Conservation (phyloP, 116 monocot genomes). For the Papilionanthe hybrid region DNA sequence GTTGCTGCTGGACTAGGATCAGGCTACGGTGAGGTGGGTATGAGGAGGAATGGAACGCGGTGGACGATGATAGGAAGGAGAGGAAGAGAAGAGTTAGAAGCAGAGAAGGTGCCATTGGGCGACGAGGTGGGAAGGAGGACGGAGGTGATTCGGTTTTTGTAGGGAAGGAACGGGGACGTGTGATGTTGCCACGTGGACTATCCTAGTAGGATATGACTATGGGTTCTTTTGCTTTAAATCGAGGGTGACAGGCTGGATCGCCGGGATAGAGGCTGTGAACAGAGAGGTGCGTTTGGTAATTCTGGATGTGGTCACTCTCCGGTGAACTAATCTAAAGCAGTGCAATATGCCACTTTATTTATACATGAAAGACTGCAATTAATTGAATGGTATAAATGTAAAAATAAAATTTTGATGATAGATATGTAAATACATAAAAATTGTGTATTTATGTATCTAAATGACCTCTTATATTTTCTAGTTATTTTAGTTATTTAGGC, state of each 20-base stretch:
- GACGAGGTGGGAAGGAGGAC: background rate
- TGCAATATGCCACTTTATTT: no score
- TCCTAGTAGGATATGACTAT: no score
- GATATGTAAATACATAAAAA: no score
- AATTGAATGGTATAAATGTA: no score
- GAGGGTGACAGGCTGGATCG: background rate
- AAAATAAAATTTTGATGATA: no score
- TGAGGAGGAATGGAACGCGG: background rate
- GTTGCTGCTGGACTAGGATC: conserved; percentile 32
- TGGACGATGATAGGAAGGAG: conserved; percentile 5
- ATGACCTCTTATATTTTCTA: no score
- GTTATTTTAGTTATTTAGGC: no score
- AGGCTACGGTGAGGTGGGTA: conserved; percentile 23
- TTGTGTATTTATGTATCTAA: no score
- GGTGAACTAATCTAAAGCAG: background rate
- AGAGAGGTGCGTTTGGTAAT: background rate
- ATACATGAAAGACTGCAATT: no score
- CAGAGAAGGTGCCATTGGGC: background rate
- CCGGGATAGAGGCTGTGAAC: background rate
- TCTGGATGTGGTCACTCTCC: background rate
- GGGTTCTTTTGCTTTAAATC: background rate
- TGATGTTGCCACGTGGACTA: background rate
- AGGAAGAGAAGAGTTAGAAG: background rate
- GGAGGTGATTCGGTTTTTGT: background rate
- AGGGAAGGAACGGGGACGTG: background rate